Evolutionary conservation across 176 grass and related monocot genomes (phyloP).

Genomic region (Puccinellia tenuiflora): DNA sequence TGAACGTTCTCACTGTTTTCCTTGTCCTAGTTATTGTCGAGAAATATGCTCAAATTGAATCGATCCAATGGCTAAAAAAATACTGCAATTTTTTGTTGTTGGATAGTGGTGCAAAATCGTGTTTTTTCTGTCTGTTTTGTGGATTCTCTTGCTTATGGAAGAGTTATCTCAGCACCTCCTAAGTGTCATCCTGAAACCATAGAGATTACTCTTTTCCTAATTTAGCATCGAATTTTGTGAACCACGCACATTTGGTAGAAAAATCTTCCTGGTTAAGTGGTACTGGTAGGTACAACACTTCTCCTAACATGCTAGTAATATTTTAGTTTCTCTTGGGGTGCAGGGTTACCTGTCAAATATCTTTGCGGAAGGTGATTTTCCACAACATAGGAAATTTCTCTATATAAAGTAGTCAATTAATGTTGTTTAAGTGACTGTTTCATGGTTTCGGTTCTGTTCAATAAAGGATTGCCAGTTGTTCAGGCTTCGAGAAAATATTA

Average conservation of each 20-base stretch:
- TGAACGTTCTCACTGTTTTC: not conserved
- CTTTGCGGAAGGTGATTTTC: not conserved
- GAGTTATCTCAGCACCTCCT: not conserved
- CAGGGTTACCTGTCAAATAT: not conserved
- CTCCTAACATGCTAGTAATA: not conserved
- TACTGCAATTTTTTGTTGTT: no score
- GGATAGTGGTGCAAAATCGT: not conserved
- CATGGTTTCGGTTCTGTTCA: conserved; percentile 9
- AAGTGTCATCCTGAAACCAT: not conserved
- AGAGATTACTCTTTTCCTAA: not conserved
- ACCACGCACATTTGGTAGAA: not conserved
- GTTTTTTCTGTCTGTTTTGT: not conserved
- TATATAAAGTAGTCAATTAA: not conserved
- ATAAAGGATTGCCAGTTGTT: not conserved
- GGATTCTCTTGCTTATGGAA: not conserved
- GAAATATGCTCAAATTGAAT: no score
- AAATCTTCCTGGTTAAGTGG: not conserved
- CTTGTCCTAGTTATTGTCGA: no score
- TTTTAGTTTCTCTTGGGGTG: not conserved
- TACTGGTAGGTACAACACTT: not conserved
- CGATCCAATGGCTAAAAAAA: no score
- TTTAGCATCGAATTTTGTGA: not conserved
- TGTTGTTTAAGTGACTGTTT: not conserved
- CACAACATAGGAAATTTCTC: not conserved
- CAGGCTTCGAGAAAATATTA: not conserved